A percentile compares a stretch with the other conserved stretches of the same genome.
These are phyloP conservation scores for Penicillium coprophilum DNA, from an alignment of 495 filamentous ascomycete species.

Conservation along the genomic window DNA sequence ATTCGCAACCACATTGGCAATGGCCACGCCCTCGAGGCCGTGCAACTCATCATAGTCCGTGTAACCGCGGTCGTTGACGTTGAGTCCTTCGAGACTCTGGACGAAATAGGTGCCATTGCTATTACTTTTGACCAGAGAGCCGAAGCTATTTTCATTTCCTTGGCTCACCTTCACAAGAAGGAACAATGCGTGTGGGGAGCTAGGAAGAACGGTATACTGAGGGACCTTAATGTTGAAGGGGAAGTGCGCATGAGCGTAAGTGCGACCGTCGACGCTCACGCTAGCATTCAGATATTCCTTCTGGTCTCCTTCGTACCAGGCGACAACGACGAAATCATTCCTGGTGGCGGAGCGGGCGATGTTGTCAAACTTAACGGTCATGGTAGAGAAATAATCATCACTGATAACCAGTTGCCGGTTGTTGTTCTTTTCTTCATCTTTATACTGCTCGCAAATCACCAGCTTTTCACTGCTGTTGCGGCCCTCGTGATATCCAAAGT, in stretches of 20 bases:
- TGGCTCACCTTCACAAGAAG: slow-evolving; percentile 79
- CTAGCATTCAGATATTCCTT: slow-evolving; percentile 70
- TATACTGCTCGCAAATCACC: slow-evolving; percentile 76
- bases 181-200: slow-evolving; percentile 88
- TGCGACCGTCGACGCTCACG: slow-evolving; percentile 77
- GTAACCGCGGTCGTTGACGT: slow-evolving; percentile 69
- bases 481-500: slow-evolving; percentile 72
- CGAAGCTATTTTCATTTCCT: slow-evolving; percentile 61
- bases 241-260: slow-evolving; percentile 81
- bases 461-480: slow-evolving; percentile 60
- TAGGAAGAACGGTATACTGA: slow-evolving; percentile 89
- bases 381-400: slow-evolving; percentile 68
- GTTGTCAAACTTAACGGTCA: slow-evolving; percentile 57
- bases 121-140: slow-evolving; percentile 94
- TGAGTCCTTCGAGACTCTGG: slow-evolving; percentile 72
- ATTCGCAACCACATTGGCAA: slow-evolving; percentile 85
- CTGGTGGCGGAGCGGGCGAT: slow-evolving; percentile 87
- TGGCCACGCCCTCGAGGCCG: slow-evolving; percentile 81
- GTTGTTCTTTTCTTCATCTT: slow-evolving; percentile 57
- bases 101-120: slow-evolving; percentile 96
- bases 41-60: slow-evolving; percentile 97
- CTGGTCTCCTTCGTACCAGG: slow-evolving; percentile 62
- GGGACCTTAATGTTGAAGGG: slow-evolving; percentile 75
- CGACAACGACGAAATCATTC: slow-evolving; percentile 93
- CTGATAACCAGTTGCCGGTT: slow-evolving; percentile 70